Evolutionary conservation across 2,329 filamentous ascomycete genomes (phyloP), one percentile per base, ranked within the genome.

Genomic region (Sporothrix luriei): DNA sequence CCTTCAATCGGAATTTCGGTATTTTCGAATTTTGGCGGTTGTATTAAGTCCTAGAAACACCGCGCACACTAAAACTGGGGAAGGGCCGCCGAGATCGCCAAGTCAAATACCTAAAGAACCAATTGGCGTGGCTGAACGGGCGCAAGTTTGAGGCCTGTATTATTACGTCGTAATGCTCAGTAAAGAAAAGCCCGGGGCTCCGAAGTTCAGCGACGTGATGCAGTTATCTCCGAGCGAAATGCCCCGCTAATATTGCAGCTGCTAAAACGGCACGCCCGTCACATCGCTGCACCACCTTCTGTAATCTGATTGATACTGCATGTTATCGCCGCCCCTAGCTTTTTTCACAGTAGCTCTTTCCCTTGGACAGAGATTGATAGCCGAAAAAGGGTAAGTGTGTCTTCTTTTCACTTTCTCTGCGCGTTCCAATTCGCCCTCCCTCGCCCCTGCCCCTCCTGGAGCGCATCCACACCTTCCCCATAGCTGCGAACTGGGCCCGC

Each of bases 131-230:
- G 40, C 40, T 14, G 40, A 3, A 10, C 13, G 4, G 40, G 40
- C n/a, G 14, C 13, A 43, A 16, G 40, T 11, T 43, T 43, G 40
- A 16, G 40, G 24, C n/a, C n/a, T n/a, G n/a, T n/a, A n/a, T n/a
- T n/a, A n/a, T n/a, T n/a, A n/a, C n/a, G n/a, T n/a, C n/a, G n/a
- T n/a, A n/a, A n/a, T n/a, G n/a, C n/a, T n/a, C n/a, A n/a, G n/a
- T n/a, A n/a, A n/a, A n/a, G n/a, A n/a, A n/a, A n/a, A n/a, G n/a
- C n/a, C n/a, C n/a, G n/a, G n/a, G 62, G 66, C 54, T 73, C 66
- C 78, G 69, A 70, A 68, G 59, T 68, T 66, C 57, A 66, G 66
- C 38, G 49, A 48, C 21, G 62, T 48, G 33, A 55, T 64, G 24
- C 48, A 64, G 49, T 65, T 70, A 70, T 70, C 59, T 70, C 69